Evolutionary conservation across 495 filamentous ascomycete species (phyloP), one percentile per base, ranked within the genome.

Genomic region (Penicillium steckii): DNA sequence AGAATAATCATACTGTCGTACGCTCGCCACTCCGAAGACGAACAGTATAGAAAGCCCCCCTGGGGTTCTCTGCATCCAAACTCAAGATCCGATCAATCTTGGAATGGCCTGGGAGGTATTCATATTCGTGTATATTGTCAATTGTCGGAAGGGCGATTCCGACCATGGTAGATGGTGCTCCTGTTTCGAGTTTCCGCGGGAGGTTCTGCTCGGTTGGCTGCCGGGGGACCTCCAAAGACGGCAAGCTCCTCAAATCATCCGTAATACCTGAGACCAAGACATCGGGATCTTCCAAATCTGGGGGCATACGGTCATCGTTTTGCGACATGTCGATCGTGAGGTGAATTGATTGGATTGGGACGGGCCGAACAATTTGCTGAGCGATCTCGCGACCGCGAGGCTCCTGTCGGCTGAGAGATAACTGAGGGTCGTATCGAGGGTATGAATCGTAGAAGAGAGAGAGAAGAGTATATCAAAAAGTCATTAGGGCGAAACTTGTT

Each of bases 31-130:
- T 79, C 40, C 64, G 62, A 21, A 78, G 72, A 23, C 72, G 66
- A 15, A 84, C 72, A 30, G 57, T 64, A 56, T 79, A 80, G n/a
- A 52, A 23, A 25, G 64, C 57, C 19, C 52, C 49, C 4, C 65
- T 52, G 23, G 59, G 52, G 32, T 65, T 48, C 10, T 57, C 49
- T 21, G 60, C 53, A 8, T 69, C 55, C 26, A 76, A 64, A 13
- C 64, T 57, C 44, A 80, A 53, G 17, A 83, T 61, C 8, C 61
- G 57, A 27, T 64, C 64, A 22, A 75, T 71, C 3, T 59, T 60
- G 46, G 65, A 72, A 50, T 80, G 73, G 7, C 74, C 79, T n/a
- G 64, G 66, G 8, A 78, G 70, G 44, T 65, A 69, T 25, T 75
- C 61, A 55, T 81, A 84, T 46, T 81, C 76, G 48, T 72, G 69